These are phyloP conservation scores for Colletotrichum navitas DNA, from an alignment of 2,329 filamentous ascomycete genomes.

Conservation along the genomic window DNA sequence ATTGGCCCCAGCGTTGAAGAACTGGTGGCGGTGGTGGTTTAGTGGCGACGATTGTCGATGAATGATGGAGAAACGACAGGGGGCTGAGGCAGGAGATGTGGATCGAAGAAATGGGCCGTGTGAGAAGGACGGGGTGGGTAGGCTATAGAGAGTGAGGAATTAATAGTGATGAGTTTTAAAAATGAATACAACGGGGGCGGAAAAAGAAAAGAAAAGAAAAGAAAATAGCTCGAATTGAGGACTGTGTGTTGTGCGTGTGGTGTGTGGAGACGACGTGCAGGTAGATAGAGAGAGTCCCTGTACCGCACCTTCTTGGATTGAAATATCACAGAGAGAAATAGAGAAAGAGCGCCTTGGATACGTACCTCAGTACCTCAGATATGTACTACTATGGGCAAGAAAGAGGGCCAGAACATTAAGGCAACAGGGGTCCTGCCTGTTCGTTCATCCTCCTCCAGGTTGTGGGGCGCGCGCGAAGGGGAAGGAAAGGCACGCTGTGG, in stretches of 20 bases:
- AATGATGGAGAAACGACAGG: slow-evolving; percentile 25
- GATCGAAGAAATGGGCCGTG: slow-evolving; percentile 14
- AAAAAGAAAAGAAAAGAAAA: background rate
- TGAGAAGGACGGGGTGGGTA: background rate
- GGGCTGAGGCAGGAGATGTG: slow-evolving; percentile 24
- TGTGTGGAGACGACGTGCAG: slow-evolving; percentile 10
- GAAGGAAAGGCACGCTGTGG: background rate
- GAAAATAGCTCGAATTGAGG: background rate
- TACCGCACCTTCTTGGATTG: background rate
- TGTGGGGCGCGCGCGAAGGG: background rate
- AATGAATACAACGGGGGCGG: background rate
- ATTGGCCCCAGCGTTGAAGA: slow-evolving; percentile 33
- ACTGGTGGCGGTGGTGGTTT: slow-evolving; percentile 34
- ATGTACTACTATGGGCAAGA: slow-evolving; percentile 4
- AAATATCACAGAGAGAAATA: background rate
- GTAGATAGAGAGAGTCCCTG: background rate
- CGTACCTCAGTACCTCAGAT: too few species aligned
- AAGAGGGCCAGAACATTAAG: slow-evolving; percentile 16
- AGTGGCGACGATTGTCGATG: slow-evolving; percentile 29
- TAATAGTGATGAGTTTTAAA: background rate
- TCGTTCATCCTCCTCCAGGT: background rate
- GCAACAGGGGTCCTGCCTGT: slow-evolving; percentile 30
- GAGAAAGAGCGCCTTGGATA: background rate
- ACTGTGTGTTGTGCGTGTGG: background rate
- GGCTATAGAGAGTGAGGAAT: background rate